Conservation (phyloP, 768 basidiomycete species). For the Rhodotorula diobovata region DNA sequence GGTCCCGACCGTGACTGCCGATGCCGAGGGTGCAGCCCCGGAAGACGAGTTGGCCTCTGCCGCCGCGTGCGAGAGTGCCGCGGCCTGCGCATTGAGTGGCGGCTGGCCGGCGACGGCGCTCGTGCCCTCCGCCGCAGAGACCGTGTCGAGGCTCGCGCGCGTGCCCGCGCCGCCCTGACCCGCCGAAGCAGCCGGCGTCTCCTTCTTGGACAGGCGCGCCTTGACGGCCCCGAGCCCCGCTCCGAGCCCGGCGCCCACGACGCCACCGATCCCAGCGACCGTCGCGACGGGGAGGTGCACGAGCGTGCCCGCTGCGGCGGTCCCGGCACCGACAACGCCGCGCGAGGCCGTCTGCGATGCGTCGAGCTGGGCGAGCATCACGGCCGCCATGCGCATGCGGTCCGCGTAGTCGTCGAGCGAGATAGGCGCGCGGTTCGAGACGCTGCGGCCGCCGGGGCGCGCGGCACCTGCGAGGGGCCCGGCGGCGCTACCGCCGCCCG, state of each 20-base stretch:
- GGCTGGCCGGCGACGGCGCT: slow-evolving; percentile 35
- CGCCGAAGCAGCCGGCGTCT: slow-evolving; percentile 7
- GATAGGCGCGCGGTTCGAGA: slow-evolving; percentile 50
- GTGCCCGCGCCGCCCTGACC: slow-evolving; percentile 35
- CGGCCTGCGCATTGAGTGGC: slow-evolving; percentile 21
- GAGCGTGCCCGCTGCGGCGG: slow-evolving; percentile 40
- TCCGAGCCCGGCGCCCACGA: slow-evolving; percentile 36
- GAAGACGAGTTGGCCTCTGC: slow-evolving; percentile 10
- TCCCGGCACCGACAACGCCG: slow-evolving; percentile 40
- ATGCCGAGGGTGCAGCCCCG: slow-evolving; percentile 19
- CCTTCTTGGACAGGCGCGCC: slow-evolving; percentile 52
- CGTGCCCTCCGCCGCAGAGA: slow-evolving; percentile 34
- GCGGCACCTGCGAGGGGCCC: background rate
- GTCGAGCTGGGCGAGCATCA: slow-evolving; percentile 96
- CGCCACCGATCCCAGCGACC: slow-evolving; percentile 39
- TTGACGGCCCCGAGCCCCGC: slow-evolving; percentile 47
- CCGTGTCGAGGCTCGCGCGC: slow-evolving; percentile 31
- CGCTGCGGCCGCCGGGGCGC: slow-evolving; percentile 18
- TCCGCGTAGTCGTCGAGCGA: slow-evolving; percentile 97
- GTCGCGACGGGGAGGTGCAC: slow-evolving; percentile 41
- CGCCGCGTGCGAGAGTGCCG: slow-evolving; percentile 18
- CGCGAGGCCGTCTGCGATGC: slow-evolving; percentile 52
- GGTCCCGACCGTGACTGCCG: slow-evolving; percentile 4
- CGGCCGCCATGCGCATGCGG: slow-evolving; percentile 94
- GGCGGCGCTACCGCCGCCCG: background rate